Base-by-base conservation (phyloP, 176 grass and related monocot genomes). In the Hordeum vulgare region DNA sequence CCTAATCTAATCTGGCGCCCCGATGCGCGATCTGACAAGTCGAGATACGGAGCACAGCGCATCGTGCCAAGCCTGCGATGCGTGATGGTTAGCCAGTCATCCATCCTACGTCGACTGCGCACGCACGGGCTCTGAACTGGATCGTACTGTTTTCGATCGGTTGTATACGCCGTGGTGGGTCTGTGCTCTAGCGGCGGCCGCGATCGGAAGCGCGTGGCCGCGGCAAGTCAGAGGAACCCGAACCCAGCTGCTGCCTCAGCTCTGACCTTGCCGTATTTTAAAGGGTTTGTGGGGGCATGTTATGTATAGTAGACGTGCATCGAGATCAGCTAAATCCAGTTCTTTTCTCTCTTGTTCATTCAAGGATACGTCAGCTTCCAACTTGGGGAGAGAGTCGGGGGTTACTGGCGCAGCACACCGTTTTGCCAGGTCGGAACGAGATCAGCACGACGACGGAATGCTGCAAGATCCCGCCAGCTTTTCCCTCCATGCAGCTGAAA, bases 191-290 rank as follows among this genome's bases (percentile, higher is more conserved):
- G 37, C 37, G 37, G 35, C 35, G 29, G 37, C 8, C 36, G 37
- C 57, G 68, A 57, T 71, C 3, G 23, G 15, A 39, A 7, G 79
- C 9, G 36, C 11, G 12, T 34, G 61, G 75, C 27, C 27, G 66
- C 77, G 27, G 9, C 28, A 39, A 67, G 86, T 67, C 81, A 74
- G 82, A 66, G 74, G n/a, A n/a, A n/a, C n/a, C n/a, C n/a, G 23
- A 59, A 62, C 24, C 25, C 12, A 59, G 9, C 26, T 7, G 8
- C 40, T 62, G 66, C 60, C 28, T 1, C 60, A n/a, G 31, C 20
- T 89, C 77, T 85, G 82, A 85, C 77, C 76, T 89, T 11, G 51
- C 7, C 8, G 18, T 89, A 61, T 62, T 84, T 61, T 60, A 66
- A n/a, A 7, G 21, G 7, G 17, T 66, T 51, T 27, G 40, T n/a